These are phyloP conservation scores for Pouteria glomerata DNA, from an alignment of 148 eudicot genomes.

Conservation along the genomic window DNA sequence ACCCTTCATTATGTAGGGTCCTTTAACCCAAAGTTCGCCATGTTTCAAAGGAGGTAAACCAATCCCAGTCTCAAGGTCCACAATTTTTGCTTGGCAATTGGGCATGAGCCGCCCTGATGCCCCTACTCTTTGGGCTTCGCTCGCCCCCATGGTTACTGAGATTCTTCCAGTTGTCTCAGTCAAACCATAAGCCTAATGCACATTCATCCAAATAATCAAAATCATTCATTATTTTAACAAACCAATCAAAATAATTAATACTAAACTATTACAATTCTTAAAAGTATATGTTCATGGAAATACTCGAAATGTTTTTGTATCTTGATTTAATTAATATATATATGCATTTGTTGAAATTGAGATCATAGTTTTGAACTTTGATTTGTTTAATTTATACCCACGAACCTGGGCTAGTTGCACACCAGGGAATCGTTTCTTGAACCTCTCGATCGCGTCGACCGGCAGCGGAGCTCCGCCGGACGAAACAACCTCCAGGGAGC, in stretches of 20 bases:
- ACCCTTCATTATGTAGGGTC: slow-evolving; percentile 11
- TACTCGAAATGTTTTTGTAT: too few species aligned
- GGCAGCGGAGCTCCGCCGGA: slow-evolving; percentile 1
- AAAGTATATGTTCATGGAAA: too few species aligned
- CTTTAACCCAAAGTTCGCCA: slow-evolving; percentile 17
- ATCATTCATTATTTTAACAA: too few species aligned
- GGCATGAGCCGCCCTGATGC: slow-evolving; percentile 1
- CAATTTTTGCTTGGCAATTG: slow-evolving; percentile 13
- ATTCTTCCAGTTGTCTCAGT: slow-evolving; percentile 13
- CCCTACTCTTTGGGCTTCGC: not conserved
- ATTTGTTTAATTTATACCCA: too few species aligned
- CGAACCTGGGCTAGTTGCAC: too few species aligned
- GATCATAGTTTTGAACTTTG: too few species aligned
- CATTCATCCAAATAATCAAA: not conserved
- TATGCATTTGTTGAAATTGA: too few species aligned
- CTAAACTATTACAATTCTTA: too few species aligned
- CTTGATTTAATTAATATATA: too few species aligned
- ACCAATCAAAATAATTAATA: too few species aligned
- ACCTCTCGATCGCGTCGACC: not conserved
- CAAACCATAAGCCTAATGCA: slow-evolving; percentile 23
- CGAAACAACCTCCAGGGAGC: not conserved
- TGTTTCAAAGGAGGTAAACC: slow-evolving; percentile 8
- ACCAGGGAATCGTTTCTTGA: not conserved
- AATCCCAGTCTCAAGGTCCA: not conserved
- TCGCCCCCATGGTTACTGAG: not conserved